Percentiles rank a stretch among this genome's conserved stretches.
These are phyloP conservation scores for Climacium dendroides DNA, from an alignment of 225 moss, liverwort and hornwort species.

Conservation along the genomic window DNA sequence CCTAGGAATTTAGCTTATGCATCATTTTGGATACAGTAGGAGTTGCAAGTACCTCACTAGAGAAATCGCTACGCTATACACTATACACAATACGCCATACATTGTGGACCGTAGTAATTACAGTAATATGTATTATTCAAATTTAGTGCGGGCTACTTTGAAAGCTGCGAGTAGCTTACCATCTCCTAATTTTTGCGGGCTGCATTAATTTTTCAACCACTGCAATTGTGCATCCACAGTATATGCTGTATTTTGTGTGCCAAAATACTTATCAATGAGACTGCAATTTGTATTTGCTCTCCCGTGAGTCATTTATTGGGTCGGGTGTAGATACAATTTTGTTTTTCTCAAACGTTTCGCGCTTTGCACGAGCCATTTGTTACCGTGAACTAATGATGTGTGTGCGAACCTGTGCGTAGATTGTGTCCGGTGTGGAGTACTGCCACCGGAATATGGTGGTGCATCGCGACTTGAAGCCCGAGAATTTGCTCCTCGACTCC, in stretches of 20 bases:
- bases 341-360: background rate
- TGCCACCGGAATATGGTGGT: slow-evolving; percentile 56
- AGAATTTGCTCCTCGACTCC: slow-evolving; percentile 42
- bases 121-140: background rate
- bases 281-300: background rate
- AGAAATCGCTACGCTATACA: background rate
- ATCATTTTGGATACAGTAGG: background rate
- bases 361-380: background rate
- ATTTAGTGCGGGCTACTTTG: background rate
- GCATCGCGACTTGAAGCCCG: slow-evolving; percentile 52
- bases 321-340: background rate
- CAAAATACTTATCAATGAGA: background rate
- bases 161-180: background rate
- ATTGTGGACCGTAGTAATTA: background rate
- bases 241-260: background rate
- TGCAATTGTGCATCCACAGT: background rate
- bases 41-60: background rate
- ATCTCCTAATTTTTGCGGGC: background rate
- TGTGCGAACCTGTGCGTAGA: background rate
- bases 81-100: background rate
- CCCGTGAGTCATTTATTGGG: background rate
- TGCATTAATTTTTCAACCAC: background rate
- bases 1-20: background rate
- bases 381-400: background rate
- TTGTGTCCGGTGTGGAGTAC: slow-evolving; percentile 54